phyloP scores from a whole-genome alignment of 2,329 filamentous ascomycete species.

The Paecilomyces niveus region DNA sequence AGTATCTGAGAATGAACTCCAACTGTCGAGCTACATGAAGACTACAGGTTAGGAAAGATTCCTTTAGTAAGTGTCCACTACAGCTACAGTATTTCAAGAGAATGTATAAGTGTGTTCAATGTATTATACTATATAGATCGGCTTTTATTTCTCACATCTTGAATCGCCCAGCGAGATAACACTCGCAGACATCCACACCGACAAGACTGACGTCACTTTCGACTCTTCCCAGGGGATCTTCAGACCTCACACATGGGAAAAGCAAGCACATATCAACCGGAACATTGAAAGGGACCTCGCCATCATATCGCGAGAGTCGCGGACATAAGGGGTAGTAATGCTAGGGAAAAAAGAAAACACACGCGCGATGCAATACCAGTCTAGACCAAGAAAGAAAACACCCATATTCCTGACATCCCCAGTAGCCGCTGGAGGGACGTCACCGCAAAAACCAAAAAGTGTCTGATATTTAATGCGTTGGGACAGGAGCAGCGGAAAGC shows the following conservation, averaged over 20 bases:
- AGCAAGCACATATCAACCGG: background rate
- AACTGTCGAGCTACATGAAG: too few relatives aligned
- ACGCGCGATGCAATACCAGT: background rate
- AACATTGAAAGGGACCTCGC: background rate
- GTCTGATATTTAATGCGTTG: constrained; percentile 9
- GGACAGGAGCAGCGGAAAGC: constrained; percentile 46
- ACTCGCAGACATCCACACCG: background rate
- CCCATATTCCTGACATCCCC: background rate
- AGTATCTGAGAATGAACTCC: too few relatives aligned
- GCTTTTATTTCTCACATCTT: background rate
- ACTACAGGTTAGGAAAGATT: too few relatives aligned
- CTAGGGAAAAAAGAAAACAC: background rate
- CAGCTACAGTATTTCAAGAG: background rate
- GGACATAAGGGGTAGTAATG: background rate
- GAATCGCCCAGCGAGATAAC: background rate
- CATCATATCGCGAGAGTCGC: background rate
- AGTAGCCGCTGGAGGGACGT: constrained; percentile 1
- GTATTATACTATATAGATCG: background rate
- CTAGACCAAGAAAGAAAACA: constrained; percentile 10
- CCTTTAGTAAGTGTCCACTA: too few relatives aligned
- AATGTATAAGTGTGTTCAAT: background rate
- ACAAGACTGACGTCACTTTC: background rate
- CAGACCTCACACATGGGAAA: background rate
- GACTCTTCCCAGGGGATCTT: background rate
- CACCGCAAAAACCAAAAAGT: background rate